These are phyloP conservation scores for Microsporum canis DNA, from an alignment of 2,329 filamentous ascomycete genomes.

Conservation along the genomic window DNA sequence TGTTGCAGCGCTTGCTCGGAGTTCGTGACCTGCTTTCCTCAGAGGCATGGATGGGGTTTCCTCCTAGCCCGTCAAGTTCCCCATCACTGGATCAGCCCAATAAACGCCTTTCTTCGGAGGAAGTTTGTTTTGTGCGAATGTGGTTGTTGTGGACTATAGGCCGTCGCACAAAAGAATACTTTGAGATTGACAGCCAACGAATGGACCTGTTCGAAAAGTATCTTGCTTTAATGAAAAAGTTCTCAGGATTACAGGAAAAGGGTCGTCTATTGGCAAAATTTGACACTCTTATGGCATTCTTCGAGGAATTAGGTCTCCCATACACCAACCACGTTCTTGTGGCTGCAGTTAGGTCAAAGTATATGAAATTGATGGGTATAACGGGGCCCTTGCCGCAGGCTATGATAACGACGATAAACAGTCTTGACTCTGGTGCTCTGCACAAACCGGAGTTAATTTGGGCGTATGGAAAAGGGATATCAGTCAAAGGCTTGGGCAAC, in stretches of 20 bases:
- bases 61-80: background rate
- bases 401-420: background rate
- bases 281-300: background rate
- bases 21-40: background rate
- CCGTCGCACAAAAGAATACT: background rate
- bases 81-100: background rate
- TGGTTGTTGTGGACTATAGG: constrained; percentile 9
- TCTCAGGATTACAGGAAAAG: background rate
- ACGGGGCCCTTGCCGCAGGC: background rate
- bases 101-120: background rate
- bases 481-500: background rate
- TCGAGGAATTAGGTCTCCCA: background rate
- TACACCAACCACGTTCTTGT: constrained; percentile 2
- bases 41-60: background rate
- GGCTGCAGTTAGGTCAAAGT: background rate
- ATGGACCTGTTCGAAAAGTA: constrained; percentile 3
- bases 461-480: background rate
- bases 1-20: constrained; percentile 6
- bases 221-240: background rate
- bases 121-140: constrained; percentile 5
- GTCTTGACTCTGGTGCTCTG: background rate
- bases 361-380: background rate
- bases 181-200: background rate
- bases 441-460: background rate
- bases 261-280: background rate